Evolutionary conservation across 2,329 filamentous ascomycete species (phyloP), one percentile per base, ranked within the genome.

Genomic region (Verticillium albo-atrum): DNA sequence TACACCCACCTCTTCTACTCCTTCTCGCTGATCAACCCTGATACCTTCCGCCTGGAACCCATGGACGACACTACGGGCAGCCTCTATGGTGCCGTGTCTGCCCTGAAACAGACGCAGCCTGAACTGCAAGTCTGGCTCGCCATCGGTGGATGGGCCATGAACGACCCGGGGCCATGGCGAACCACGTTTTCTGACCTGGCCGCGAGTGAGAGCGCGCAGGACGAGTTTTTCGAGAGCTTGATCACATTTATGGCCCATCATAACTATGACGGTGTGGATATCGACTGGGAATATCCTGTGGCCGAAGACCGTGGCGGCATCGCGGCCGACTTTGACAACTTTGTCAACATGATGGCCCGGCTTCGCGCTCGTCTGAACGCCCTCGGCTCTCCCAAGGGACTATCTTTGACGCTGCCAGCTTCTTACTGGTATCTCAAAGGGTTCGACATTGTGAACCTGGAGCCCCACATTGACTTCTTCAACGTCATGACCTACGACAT

Each of bases 121-220:
- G 60, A 58, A 2, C 65, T 80, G 0, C 66, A 77, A 62, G 69
- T 72, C 0, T 74, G 67, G 62, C 70, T 80, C 30, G 69, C 73
- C 4, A 61, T 80, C 2, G 76, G 78, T 2, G 78, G 78, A 0
- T 79, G 74, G 72, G 66, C 71, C 2, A 75, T 78, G 55, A 75
- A 69, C 55, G 74, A 80, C 52, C 68, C 69, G 0, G 69, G 69
- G 20, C 61, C 68, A 1, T 69, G 64, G 1, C 60, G 60, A 4
- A 68, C 60, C 0, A 62, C 65, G 6, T 76, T 74, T 57, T 63
- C 53, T 1, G 56, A 64, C 23, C 53, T 69, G 30, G 67, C 62
- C 1, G 50, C 15, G 6, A 61, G 61, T 10, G 27, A 27, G 3
- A 25, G 15, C 1, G 54, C 28, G 23, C 64, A 64, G 15, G 26